Conservation (phyloP, 345 rosid genomes). For the Leavenworthia alabamica region DNA sequence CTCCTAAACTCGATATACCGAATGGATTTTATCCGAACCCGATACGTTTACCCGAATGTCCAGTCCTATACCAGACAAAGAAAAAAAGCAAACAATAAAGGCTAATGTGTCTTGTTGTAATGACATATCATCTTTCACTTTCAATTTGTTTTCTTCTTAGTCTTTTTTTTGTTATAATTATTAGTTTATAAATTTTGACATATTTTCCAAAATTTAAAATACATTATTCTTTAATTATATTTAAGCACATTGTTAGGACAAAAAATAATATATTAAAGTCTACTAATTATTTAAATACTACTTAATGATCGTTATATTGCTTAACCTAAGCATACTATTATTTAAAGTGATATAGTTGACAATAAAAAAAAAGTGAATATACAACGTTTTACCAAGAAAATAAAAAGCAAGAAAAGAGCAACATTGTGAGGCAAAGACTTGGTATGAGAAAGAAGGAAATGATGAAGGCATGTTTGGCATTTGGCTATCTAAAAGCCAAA, state of each 20-base stretch:
- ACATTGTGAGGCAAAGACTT: conserved; percentile 31
- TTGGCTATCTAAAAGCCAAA: conserved; percentile 30
- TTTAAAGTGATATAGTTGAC: background rate
- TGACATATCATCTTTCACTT: conserved; percentile 30
- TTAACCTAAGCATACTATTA: background rate
- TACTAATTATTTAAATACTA: no score
- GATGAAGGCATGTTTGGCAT: conserved; percentile 36
- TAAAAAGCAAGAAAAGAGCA: conserved; percentile 7
- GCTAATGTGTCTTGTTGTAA: conserved; percentile 21
- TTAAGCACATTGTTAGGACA: conserved; percentile 12
- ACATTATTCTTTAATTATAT: conserved; percentile 25
- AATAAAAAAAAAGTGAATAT: background rate
- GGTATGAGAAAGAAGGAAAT: conserved; percentile 22
- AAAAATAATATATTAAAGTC: conserved; percentile 8
- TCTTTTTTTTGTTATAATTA: background rate
- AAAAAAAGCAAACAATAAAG: conserved; percentile 26
- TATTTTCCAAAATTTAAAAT: background rate
- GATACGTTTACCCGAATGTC: no score
- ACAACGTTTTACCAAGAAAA: background rate
- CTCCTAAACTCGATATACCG: no score
- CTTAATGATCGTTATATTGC: background rate
- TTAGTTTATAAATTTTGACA: background rate
- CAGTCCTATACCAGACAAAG: conserved; percentile 29
- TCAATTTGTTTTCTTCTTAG: conserved; percentile 24
- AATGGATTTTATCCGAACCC: no score